Evolutionary conservation across 345 rosid genomes (phyloP).

Genomic region (Balakata baccata): DNA sequence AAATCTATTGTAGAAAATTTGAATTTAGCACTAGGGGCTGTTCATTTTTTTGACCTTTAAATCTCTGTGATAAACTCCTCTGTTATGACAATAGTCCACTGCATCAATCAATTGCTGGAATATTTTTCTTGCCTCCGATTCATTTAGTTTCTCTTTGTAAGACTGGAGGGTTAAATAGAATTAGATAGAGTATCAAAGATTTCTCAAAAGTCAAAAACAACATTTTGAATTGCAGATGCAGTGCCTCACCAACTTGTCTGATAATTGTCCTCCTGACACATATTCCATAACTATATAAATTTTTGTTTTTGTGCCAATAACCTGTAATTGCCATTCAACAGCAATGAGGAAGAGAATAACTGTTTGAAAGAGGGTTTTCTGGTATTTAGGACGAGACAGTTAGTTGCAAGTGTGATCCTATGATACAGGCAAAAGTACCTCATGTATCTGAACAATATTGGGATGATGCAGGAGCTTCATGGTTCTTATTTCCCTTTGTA

Average conservation of each 20-base stretch:
- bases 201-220: background rate
- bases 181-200: slow-evolving; percentile 2
- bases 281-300: slow-evolving; percentile 90
- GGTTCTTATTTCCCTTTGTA: slow-evolving; percentile 71
- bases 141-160: slow-evolving; percentile 48
- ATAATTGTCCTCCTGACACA: slow-evolving; percentile 73
- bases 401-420: background rate
- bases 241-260: slow-evolving; percentile 68
- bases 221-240: background rate
- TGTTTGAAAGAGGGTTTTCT: background rate
- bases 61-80: slow-evolving; percentile 90
- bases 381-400: background rate
- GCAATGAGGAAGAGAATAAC: background rate
- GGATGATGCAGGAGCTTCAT: slow-evolving; percentile 93
- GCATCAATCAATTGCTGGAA: slow-evolving; percentile 89
- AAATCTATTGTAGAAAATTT: background rate
- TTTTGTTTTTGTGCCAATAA: slow-evolving; percentile 78
- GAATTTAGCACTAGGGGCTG: background rate
- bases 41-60: slow-evolving; percentile 50
- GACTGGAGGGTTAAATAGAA: slow-evolving; percentile 27
- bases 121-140: slow-evolving; percentile 68
- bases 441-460: slow-evolving; percentile 67
- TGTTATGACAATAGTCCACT: slow-evolving; percentile 75
- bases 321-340: slow-evolving; percentile 38
- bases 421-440: slow-evolving; percentile 41